Evolutionary conservation across 148 eudicot genomes (phyloP).

Genomic region (Hydrangea macrophylla): DNA sequence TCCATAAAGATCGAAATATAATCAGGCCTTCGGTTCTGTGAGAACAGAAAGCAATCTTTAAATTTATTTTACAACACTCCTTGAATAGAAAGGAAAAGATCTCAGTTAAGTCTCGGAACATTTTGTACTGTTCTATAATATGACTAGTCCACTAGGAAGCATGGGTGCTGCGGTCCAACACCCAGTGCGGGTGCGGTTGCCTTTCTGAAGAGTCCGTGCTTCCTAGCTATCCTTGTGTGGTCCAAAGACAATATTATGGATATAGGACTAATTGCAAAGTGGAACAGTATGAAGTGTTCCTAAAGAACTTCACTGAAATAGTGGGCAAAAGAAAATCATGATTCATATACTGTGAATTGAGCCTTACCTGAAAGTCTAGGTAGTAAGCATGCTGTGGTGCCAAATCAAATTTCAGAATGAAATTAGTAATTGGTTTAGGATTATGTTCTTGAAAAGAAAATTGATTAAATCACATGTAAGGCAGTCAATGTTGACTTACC

Average conservation of each 20-base stretch:
- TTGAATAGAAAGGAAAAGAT: not conserved
- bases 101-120: no score
- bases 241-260: no score
- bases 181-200: no score
- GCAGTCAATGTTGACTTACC: conserved; percentile 30
- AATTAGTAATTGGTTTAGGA: conserved; percentile 12
- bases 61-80: not conserved
- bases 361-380: conserved; percentile 80
- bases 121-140: no score
- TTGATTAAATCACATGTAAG: not conserved
- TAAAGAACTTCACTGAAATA: not conserved
- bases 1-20: conserved; percentile 79
- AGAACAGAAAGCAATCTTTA: conserved; percentile 5
- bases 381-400: conserved; percentile 84
- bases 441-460: not conserved
- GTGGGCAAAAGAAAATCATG: not conserved
- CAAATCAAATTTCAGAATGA: conserved; percentile 11
- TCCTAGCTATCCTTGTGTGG: no score
- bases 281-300: no score
- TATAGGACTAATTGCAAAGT: no score
- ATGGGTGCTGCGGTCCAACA: no score
- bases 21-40: conserved; percentile 88
- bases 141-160: no score
- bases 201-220: no score
- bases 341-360: not conserved